These are phyloP conservation scores for Flaveria sonorensis DNA, from an alignment of 129 eudicot genomes.

Conservation along the genomic window DNA sequence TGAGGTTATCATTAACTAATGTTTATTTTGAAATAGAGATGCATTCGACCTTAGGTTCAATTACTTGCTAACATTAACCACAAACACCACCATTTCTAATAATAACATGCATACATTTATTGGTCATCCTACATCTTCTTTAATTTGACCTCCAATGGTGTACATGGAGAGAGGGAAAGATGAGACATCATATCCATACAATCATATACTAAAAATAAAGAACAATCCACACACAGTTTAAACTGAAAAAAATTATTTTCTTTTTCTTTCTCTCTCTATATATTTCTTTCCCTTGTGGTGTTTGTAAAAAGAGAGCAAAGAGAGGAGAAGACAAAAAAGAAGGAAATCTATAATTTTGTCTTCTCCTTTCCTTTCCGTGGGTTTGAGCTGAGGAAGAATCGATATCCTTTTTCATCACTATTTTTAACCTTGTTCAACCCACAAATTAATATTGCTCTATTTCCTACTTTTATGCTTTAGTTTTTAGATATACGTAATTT, in stretches of 20 bases:
- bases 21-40: not conserved
- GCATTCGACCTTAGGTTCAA: not conserved
- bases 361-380: constrained; percentile 30
- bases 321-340: constrained; percentile 18
- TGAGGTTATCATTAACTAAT: too few relatives aligned
- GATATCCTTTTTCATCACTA: constrained; percentile 29
- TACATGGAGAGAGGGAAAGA: not conserved
- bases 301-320: not conserved
- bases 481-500: constrained; percentile 25
- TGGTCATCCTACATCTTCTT: constrained; percentile 22
- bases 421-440: constrained; percentile 6
- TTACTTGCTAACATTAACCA: not conserved
- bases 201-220: constrained; percentile 1
- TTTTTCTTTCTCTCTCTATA: not conserved
- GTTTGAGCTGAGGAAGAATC: not conserved
- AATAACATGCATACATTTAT: not conserved
- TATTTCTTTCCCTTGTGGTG: not conserved
- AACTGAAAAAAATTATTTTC: not conserved
- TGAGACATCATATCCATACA: constrained; percentile 18
- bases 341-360: not conserved
- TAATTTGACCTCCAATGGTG: constrained; percentile 6
- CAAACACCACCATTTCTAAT: not conserved
- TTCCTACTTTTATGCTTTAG: constrained; percentile 5
- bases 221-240: constrained; percentile 22
- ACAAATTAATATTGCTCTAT: constrained; percentile 3